phyloP scores from a whole-genome alignment of 2,329 filamentous ascomycete genomes.

The Colletotrichum tropicale region DNA sequence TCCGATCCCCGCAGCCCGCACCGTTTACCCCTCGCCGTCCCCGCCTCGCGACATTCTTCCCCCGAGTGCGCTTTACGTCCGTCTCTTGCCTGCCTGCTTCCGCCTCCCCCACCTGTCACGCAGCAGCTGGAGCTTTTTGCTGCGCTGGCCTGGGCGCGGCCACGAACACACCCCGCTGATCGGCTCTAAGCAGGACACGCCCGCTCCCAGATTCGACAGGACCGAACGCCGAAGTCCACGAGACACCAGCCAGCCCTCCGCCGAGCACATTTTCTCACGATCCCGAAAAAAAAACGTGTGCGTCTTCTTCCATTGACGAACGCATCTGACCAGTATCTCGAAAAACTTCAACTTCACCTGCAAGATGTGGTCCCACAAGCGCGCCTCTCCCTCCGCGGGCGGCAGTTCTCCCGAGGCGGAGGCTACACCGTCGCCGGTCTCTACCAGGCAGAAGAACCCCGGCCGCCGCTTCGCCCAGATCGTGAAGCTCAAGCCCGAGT shows the following conservation, averaged over 20 bases:
- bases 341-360: background rate
- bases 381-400: background rate
- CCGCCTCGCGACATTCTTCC: conserved; percentile 19
- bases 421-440: background rate
- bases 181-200: conserved; percentile 5
- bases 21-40: conserved; percentile 9
- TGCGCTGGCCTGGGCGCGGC: background rate
- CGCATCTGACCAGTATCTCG: background rate
- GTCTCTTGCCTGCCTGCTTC: background rate
- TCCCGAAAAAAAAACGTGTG: background rate
- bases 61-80: background rate
- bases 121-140: background rate
- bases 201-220: background rate
- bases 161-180: background rate
- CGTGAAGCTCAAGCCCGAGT: conserved; percentile 72
- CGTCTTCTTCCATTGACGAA: background rate
- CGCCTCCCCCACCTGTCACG: background rate
- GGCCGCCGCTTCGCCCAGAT: conserved; percentile 72
- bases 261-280: background rate
- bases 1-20: conserved; percentile 9
- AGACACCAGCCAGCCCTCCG: background rate
- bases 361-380: conserved; percentile 19
- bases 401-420: conserved; percentile 11
- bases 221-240: background rate
- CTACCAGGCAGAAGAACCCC: conserved; percentile 37